Conservation (phyloP, 2,329 filamentous ascomycete species). For the Sporothrix brasiliensis region DNA sequence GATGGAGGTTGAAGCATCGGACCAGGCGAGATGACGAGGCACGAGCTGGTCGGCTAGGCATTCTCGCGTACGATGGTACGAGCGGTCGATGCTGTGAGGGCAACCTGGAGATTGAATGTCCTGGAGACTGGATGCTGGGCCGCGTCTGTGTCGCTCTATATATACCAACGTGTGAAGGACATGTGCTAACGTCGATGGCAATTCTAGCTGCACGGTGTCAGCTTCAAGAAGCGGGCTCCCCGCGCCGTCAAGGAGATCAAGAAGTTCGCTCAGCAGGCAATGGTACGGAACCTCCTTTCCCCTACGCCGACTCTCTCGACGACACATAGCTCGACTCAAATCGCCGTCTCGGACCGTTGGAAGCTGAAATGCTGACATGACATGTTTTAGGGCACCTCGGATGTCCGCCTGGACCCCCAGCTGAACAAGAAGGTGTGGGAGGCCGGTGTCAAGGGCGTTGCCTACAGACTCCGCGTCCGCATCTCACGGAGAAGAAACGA, state of each 20-base stretch:
- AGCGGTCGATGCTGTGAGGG: neutral
- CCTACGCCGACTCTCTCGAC: constrained; percentile 16
- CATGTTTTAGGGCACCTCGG: constrained; percentile 75
- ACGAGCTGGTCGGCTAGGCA: neutral
- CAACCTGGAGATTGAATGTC: neutral
- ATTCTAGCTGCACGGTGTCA: constrained; percentile 86
- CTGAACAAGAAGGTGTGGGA: constrained; percentile 99
- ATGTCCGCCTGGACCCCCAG: constrained; percentile 97
- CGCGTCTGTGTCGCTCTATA: neutral
- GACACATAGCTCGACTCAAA: neutral
- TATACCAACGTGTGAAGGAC: neutral
- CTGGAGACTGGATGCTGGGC: neutral
- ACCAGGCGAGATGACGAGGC: neutral
- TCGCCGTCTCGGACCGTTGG: neutral
- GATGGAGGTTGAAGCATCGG: neutral
- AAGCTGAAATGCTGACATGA: constrained; percentile 17
- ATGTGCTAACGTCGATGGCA: constrained; percentile 17
- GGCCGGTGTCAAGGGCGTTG: constrained; percentile 96
- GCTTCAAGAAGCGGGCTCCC: constrained; percentile 99
- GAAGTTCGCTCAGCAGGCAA: constrained; percentile 86
- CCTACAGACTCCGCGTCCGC: constrained; percentile 94
- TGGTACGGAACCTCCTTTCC: constrained; percentile 70
- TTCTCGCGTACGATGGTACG: no score
- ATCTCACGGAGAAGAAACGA: constrained; percentile 99
- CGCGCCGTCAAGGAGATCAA: constrained; percentile 99